Conservation (phyloP, 306 rosid genomes). For the Macrotyloma uniflorum region DNA sequence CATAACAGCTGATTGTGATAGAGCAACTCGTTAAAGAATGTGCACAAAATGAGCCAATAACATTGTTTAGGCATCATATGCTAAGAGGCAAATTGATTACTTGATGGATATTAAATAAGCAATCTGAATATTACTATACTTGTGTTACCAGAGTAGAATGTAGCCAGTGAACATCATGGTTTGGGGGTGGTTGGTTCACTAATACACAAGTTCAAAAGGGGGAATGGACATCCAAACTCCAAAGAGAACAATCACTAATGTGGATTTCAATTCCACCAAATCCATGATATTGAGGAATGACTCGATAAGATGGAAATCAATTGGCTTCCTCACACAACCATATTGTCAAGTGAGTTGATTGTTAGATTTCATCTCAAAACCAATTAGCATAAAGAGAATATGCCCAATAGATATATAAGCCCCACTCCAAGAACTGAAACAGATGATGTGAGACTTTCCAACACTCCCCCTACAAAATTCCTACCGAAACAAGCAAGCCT, state of each 20-base stretch:
- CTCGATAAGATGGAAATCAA: constrained; percentile 72
- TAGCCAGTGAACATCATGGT: constrained; percentile 73
- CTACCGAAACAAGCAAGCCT: no score
- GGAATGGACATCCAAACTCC: constrained; percentile 76
- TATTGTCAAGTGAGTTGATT: constrained; percentile 31
- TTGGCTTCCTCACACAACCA: constrained; percentile 83
- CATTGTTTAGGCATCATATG: constrained; percentile 84
- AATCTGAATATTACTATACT: constrained; percentile 71
- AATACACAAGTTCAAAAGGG: constrained; percentile 69
- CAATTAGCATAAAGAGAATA: no score
- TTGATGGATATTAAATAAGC: no score
- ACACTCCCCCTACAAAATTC: no score
- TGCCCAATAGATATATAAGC: no score
- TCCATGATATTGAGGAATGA: constrained; percentile 66
- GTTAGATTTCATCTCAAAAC: no score
- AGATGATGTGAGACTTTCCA: no score
- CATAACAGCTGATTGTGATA: constrained; percentile 50
- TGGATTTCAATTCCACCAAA: constrained; percentile 47
- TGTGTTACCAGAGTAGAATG: constrained; percentile 82
- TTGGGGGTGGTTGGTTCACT: constrained; percentile 75
- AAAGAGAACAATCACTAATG: constrained; percentile 71
- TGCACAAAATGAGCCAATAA: constrained; percentile 77
- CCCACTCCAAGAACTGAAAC: no score
- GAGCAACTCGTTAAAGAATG: constrained; percentile 67
- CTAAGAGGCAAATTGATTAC: no score